These are phyloP conservation scores for Castanospermum australe DNA, from an alignment of 306 rosid genomes.

Conservation along the genomic window DNA sequence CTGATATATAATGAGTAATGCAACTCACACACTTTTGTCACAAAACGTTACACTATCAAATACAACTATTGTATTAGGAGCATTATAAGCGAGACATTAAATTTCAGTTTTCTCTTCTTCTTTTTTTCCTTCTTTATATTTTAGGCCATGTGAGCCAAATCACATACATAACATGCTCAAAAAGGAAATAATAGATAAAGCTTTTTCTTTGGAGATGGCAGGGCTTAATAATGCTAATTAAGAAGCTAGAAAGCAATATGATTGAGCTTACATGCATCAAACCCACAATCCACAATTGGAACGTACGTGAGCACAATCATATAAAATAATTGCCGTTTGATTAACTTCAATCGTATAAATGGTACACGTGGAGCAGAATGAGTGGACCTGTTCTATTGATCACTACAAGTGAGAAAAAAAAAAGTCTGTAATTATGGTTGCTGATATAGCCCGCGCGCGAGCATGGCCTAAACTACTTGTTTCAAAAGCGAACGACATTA, in stretches of 20 bases:
- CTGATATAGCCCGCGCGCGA: neutral
- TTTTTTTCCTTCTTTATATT: neutral
- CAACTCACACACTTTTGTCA: neutral
- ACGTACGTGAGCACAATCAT: conserved; percentile 1
- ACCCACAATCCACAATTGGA: neutral
- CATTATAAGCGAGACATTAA: neutral
- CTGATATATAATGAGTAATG: neutral
- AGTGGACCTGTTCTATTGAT: neutral
- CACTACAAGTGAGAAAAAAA: neutral
- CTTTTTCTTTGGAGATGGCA: neutral
- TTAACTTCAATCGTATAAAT: neutral
- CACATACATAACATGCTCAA: neutral
- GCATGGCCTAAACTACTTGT: conserved; percentile 4
- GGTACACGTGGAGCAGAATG: neutral
- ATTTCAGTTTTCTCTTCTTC: neutral
- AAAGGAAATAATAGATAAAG: neutral
- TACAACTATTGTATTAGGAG: neutral
- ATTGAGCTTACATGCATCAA: neutral
- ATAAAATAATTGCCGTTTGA: neutral
- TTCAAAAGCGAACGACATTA: neutral
- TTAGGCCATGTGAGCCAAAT: neutral
- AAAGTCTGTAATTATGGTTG: neutral
- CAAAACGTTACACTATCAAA: neutral
- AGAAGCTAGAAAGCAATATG: neutral
- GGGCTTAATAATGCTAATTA: neutral